phyloP scores from a whole-genome alignment of 176 grass and related monocot genomes.

The Typha latifolia region DNA sequence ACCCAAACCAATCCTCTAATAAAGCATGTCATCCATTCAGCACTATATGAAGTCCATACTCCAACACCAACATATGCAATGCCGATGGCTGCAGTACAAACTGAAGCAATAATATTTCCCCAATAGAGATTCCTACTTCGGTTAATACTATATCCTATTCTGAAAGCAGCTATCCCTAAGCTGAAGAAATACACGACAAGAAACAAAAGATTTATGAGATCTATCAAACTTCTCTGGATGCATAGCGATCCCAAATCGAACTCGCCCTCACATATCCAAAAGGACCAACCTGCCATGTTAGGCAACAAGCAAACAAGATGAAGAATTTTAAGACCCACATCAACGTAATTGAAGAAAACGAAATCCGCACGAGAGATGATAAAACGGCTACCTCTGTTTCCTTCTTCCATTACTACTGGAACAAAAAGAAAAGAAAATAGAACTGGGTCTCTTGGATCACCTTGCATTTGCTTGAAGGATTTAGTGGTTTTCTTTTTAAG shows the following conservation, averaged over 20 bases:
- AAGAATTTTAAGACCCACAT: too few relatives aligned
- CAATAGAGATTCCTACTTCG: background rate
- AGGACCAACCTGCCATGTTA: constrained; percentile 14
- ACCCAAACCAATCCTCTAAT: constrained; percentile 37
- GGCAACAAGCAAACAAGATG: background rate
- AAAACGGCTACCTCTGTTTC: too few relatives aligned
- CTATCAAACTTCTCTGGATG: constrained; percentile 29
- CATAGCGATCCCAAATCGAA: constrained; percentile 28
- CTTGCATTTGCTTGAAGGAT: too few relatives aligned
- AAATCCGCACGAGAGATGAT: too few relatives aligned
- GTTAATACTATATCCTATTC: constrained; percentile 1
- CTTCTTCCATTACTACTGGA: too few relatives aligned
- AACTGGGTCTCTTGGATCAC: too few relatives aligned
- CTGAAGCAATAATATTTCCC: constrained; percentile 13
- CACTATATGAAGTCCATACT: constrained; percentile 9
- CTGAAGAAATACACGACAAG: constrained; percentile 23
- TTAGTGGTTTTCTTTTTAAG: too few relatives aligned
- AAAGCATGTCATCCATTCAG: constrained; percentile 9
- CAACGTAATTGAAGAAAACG: too few relatives aligned
- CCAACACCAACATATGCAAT: constrained; percentile 11
- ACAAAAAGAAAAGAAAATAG: too few relatives aligned
- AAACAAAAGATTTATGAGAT: constrained; percentile 31
- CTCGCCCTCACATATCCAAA: background rate
- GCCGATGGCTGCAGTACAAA: constrained; percentile 33
- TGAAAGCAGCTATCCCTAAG: constrained; percentile 21